A percentile compares a stretch with the other conserved stretches of the same genome.
These are phyloP conservation scores for Abelmoschus esculentus DNA, from an alignment of 345 rosid species.

Conservation along the genomic window DNA sequence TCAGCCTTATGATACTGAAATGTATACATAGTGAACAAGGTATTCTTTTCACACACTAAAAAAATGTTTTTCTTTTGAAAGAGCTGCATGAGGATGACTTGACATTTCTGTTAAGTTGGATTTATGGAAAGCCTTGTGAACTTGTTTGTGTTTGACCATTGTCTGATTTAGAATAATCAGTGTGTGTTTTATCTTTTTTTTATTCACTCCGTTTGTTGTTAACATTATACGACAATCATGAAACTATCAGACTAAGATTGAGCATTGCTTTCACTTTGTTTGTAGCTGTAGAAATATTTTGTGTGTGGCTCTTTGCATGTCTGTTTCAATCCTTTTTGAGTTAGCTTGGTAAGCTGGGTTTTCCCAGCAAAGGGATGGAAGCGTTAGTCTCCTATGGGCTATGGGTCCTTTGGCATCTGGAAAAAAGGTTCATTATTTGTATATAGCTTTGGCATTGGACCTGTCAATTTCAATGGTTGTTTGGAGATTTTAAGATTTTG, in stretches of 20 bases:
- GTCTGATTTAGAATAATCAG: not conserved
- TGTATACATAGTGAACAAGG: constrained; percentile 40
- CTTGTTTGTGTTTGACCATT: not conserved
- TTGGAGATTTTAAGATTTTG: too few relatives aligned
- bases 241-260: too few relatives aligned
- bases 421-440: not conserved
- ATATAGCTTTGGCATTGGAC: not conserved
- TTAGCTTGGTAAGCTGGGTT: too few relatives aligned
- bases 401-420: not conserved
- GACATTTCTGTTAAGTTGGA: not conserved
- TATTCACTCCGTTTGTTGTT: too few relatives aligned
- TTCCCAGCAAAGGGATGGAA: too few relatives aligned
- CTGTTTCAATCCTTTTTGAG: too few relatives aligned
- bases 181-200: not conserved
- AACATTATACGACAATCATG: too few relatives aligned
- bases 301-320: too few relatives aligned
- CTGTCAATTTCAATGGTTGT: too few relatives aligned
- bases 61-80: not conserved
- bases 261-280: too few relatives aligned
- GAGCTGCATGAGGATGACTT: not conserved
- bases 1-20: constrained; percentile 46
- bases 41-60: constrained; percentile 13
- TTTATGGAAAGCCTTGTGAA: not conserved
- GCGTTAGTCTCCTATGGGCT: not conserved
- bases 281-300: too few relatives aligned